Conservation (phyloP, 345 rosid species). For the Geranium brycei region DNA sequence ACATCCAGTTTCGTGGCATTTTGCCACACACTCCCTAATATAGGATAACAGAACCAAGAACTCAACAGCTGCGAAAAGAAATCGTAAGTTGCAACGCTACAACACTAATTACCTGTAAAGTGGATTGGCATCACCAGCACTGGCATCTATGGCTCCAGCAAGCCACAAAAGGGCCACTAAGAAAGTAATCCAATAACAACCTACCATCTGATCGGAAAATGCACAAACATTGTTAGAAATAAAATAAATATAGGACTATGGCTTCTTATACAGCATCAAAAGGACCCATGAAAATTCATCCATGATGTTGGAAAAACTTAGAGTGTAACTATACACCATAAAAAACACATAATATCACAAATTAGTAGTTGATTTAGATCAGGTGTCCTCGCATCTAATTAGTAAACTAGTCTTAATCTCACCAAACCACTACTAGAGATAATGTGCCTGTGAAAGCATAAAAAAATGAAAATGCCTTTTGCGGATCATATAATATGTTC, state of each 20-base stretch:
- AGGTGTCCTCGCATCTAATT: no score
- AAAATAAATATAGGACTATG: neutral
- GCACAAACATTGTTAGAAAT: neutral
- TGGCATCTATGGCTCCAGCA: constrained; percentile 33
- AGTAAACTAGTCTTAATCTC: no score
- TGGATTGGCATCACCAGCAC: constrained; percentile 68
- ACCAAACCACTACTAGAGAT: no score
- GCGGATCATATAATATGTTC: no score
- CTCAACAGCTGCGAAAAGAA: no score
- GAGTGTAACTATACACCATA: no score
- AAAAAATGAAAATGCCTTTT: no score
- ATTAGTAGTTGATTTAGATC: no score
- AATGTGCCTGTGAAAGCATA: no score
- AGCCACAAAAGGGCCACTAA: constrained; percentile 22
- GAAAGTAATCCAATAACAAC: constrained; percentile 14
- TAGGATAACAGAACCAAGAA: neutral
- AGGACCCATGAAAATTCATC: neutral
- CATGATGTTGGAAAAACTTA: neutral
- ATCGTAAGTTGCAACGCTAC: neutral
- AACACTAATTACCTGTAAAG: constrained; percentile 34
- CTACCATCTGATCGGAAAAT: constrained; percentile 21
- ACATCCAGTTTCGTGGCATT: constrained; percentile 71
- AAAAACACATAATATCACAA: no score
- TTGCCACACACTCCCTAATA: constrained; percentile 54
- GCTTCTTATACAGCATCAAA: no score